These are phyloP conservation scores for Rhipidocladum racemiflorum DNA, from an alignment of 176 grass and related monocot genomes.

Conservation along the genomic window DNA sequence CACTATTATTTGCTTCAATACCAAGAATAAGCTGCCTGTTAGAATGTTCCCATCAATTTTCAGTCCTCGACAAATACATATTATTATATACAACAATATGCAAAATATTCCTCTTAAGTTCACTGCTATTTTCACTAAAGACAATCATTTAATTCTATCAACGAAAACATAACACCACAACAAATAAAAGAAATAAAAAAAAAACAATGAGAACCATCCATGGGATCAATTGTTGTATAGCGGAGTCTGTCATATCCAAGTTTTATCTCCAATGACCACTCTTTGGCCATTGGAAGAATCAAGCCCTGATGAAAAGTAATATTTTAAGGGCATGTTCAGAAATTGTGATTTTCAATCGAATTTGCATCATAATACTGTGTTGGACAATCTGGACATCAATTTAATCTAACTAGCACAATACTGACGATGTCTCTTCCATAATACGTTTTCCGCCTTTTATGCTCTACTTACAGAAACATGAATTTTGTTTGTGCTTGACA, in stretches of 20 bases:
- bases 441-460: neutral
- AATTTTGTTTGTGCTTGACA: neutral
- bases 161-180: neutral
- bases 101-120: neutral
- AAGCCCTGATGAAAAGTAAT: neutral
- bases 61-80: conserved; percentile 5
- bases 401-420: neutral
- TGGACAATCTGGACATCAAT: neutral
- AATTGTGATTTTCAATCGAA: neutral
- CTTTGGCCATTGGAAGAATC: neutral
- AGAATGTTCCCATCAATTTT: conserved; percentile 4
- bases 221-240: neutral
- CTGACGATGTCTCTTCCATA: neutral
- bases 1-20: conserved; percentile 1
- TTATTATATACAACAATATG: neutral
- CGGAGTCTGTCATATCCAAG: neutral
- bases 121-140: neutral
- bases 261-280: conserved; percentile 11
- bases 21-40: neutral
- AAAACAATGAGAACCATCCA: neutral
- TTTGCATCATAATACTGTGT: neutral
- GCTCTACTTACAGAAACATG: neutral
- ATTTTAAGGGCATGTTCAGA: neutral
- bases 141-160: neutral
- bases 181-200: neutral